Conservation (phyloP, 495 filamentous ascomycete species). For the Pyronema omphalodes region DNA sequence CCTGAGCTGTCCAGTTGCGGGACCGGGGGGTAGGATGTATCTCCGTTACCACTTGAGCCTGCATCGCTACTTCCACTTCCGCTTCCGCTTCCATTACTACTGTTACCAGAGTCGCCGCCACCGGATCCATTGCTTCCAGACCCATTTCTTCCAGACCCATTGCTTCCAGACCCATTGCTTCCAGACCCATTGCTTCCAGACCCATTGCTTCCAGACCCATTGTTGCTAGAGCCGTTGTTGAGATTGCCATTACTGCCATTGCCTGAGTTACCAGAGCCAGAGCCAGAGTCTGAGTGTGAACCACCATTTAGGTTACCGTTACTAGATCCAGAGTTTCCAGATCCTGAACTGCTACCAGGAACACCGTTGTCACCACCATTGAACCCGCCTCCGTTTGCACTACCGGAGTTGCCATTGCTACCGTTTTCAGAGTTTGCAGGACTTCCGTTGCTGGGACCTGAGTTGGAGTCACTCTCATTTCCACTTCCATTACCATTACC, state of each 20-base stretch:
- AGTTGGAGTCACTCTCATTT: neutral
- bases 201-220: slow-evolving; percentile 9
- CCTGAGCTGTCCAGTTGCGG: no score
- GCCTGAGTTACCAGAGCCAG: neutral
- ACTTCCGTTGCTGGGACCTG: no score
- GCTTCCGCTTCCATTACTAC: neutral
- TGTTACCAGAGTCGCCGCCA: neutral
- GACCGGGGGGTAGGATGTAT: no score
- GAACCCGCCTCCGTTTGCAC: neutral
- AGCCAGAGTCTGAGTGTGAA: neutral
- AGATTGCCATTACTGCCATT: neutral
- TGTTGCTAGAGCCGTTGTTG: slow-evolving; percentile 16
- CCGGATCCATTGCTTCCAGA: neutral
- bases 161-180: slow-evolving; percentile 16
- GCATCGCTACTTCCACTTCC: neutral
- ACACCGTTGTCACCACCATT: no score
- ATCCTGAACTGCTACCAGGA: no score
- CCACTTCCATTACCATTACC: neutral
- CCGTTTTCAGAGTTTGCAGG: neutral
- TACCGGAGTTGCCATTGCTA: neutral
- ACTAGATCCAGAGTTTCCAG: neutral
- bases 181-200: slow-evolving; percentile 14
- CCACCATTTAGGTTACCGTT: neutral
- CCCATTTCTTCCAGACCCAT: slow-evolving; percentile 13
- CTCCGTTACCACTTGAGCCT: neutral